These are phyloP conservation scores for Mycena albidolilacea DNA, from an alignment of 768 basidiomycete species.

Conservation along the genomic window DNA sequence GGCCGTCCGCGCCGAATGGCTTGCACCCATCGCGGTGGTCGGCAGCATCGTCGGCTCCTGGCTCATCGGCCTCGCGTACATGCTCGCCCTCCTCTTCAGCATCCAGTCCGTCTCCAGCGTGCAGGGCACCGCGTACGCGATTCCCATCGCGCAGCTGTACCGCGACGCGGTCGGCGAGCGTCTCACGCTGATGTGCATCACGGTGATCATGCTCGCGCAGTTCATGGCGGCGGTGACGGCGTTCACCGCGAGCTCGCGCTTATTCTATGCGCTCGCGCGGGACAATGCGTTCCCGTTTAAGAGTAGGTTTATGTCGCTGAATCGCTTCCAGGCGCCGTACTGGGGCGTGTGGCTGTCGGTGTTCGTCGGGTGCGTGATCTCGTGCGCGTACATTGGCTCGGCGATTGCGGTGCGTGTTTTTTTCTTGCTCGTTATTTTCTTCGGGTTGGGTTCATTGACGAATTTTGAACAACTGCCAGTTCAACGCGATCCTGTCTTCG, in stretches of 20 bases:
- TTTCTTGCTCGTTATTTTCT: conserved; percentile 1
- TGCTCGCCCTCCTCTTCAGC: conserved; percentile 72
- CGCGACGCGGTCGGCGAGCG: conserved; percentile 65
- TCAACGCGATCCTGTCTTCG: conserved; percentile 70
- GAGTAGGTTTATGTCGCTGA: conserved; percentile 63
- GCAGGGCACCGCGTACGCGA: conserved; percentile 65
- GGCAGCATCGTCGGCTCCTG: conserved; percentile 70
- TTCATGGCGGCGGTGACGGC: conserved; percentile 71
- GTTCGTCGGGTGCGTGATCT: conserved; percentile 66
- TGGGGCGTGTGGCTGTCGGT: conserved; percentile 71
- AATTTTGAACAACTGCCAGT: conserved; percentile 46
- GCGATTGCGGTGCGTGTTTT: conserved; percentile 60
- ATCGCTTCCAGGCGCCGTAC: conserved; percentile 68
- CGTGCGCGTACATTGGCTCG: conserved; percentile 72
- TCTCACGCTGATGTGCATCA: conserved; percentile 66
- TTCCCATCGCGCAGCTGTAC: conserved; percentile 73
- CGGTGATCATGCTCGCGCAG: conserved; percentile 65
- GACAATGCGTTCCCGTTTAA: conserved; percentile 68
- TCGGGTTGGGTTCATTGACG: neutral
- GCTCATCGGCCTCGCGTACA: conserved; percentile 69
- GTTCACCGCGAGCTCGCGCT: conserved; percentile 69
- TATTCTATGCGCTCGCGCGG: conserved; percentile 71
- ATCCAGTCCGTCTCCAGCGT: conserved; percentile 67
- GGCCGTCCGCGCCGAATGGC: conserved; percentile 66
- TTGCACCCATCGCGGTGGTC: conserved; percentile 72